Evolutionary conservation across 2,329 filamentous ascomycete species (phyloP).

Genomic region (Fusarium sp.): DNA sequence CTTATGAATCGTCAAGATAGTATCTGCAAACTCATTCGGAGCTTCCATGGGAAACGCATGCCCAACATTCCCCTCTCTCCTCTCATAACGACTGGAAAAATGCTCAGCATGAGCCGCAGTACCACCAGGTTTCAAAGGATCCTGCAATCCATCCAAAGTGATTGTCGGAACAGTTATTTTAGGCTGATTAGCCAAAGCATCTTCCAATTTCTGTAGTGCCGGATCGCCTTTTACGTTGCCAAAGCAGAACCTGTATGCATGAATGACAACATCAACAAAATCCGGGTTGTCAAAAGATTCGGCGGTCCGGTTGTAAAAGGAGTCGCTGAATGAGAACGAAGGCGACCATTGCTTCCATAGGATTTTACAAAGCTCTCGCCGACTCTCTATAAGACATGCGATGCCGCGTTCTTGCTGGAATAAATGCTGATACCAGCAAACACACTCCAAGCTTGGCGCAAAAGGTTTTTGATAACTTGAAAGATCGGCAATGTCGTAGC

Average conservation of each 20-base stretch:
- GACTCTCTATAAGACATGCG: neutral
- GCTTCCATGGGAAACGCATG: slow-evolving; percentile 23
- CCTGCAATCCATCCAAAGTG: neutral
- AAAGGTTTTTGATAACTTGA: neutral
- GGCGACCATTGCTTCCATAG: slow-evolving; percentile 24
- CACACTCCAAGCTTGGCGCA: slow-evolving; percentile 1
- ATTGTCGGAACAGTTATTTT: slow-evolving; percentile 8
- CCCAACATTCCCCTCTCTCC: slow-evolving; percentile 3
- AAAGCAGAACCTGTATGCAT: slow-evolving; percentile 22
- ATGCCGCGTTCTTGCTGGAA: slow-evolving; percentile 14
- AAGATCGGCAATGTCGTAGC: slow-evolving; percentile 10
- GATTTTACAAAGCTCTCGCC: slow-evolving; percentile 7
- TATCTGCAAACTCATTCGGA: neutral
- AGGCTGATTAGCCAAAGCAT: neutral
- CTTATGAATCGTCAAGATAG: neutral
- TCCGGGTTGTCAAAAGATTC: slow-evolving; percentile 13
- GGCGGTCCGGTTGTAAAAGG: slow-evolving; percentile 7
- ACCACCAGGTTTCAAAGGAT: slow-evolving; percentile 8
- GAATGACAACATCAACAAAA: slow-evolving; percentile 14
- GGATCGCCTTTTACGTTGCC: neutral
- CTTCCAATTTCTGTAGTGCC: neutral
- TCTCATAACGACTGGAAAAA: neutral
- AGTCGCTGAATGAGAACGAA: slow-evolving; percentile 3
- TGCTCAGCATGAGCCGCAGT: neutral
- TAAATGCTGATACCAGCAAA: slow-evolving; percentile 20